Conservation (phyloP, 2,329 filamentous ascomycete species). For the Byssochlamys sp. region DNA sequence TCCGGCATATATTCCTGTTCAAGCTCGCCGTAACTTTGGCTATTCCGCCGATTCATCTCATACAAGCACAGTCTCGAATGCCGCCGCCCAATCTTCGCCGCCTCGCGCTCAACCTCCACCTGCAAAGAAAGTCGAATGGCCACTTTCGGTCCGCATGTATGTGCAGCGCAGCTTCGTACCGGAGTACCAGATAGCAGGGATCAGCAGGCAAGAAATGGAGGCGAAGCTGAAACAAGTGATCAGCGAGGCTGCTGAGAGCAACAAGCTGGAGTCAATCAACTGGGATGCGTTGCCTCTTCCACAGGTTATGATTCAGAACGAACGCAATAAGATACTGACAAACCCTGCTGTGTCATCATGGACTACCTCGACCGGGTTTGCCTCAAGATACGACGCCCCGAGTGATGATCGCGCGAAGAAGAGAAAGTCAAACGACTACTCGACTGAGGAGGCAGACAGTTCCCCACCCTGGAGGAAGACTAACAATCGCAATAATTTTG, state of each 20-base stretch:
- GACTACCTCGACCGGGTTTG: slow-evolving; percentile 15
- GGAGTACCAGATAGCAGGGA: slow-evolving; percentile 55
- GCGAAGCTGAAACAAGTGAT: slow-evolving; percentile 77
- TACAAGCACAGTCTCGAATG: slow-evolving; percentile 3
- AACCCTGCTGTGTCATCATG: slow-evolving; percentile 33
- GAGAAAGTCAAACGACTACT: slow-evolving; percentile 65
- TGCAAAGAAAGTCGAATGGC: slow-evolving; percentile 61
- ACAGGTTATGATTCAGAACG: slow-evolving; percentile 68
- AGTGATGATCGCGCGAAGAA: slow-evolving; percentile 51
- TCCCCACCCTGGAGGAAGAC: slow-evolving; percentile 66
- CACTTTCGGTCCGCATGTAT: slow-evolving; percentile 71
- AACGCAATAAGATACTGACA: slow-evolving; percentile 47
- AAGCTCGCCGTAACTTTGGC: slow-evolving; percentile 53
- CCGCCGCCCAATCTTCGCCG: slow-evolving; percentile 17
- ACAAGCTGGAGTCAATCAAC: slow-evolving; percentile 62
- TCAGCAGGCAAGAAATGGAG: slow-evolving; percentile 64
- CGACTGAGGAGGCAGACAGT: slow-evolving; percentile 41
- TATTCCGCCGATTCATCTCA: slow-evolving; percentile 23
- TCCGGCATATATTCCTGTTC: slow-evolving; percentile 53
- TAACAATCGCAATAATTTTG: slow-evolving; percentile 53
- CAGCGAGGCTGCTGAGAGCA: slow-evolving; percentile 64
- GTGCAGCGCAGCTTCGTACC: slow-evolving; percentile 80
- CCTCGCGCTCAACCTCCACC: slow-evolving; percentile 28
- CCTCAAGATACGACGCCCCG: slow-evolving; percentile 14
- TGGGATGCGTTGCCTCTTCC: slow-evolving; percentile 79